Evolutionary conservation across 805 yeast species (phyloP), one percentile per base, ranked within the genome.

Genomic region (Maudiozyma serrabonitensis): DNA sequence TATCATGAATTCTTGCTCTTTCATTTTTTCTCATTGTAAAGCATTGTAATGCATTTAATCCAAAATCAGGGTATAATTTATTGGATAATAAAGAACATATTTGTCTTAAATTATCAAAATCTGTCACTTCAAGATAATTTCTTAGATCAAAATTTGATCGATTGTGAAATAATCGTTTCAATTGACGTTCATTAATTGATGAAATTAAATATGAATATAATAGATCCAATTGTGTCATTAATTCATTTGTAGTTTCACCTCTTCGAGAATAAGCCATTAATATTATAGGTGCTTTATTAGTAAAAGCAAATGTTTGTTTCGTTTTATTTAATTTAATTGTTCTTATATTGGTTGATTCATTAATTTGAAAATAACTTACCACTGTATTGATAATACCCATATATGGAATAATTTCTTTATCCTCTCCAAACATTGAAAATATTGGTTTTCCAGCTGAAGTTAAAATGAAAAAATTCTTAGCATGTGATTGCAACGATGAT

Each of bases 381-480:
- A 89, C 77, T 0, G 96, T 87, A 55, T 89, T 90, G 2, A 89
- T 75, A 1, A 89, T 71, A 0, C 95, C 96, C 70, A 84, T 79
- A 57, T 84, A 83, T 0, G 87, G 83, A 42, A 85, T 68, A 2
- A 84, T 71, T 31, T 52, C 47, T 37, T 80, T 82, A 47, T 86
- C 90, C 2, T 79, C 69, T 2, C 93, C 95, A 61, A 81, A 79
- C 73, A 82, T 71, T 1, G 95, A 79, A 64, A 84, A 89, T 6
- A 89, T 82, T 2, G 95, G 95, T 62, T 89, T 89, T 0, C 96
- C 96, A 1, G 96, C 95, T 2, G 81, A 70, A 0, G 95, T 85
- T 9, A 89, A 69, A 3, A 89, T 78, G 56, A 87, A 84, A 59
- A 84, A 86, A 52, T 88, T 95, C 62, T 87, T 88, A 43, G 66